A percentile compares a stretch with the other conserved stretches of the same genome.
These are phyloP conservation scores for Stagonosporopsis cucurbitacearum DNA, from an alignment of 2,329 filamentous ascomycete species.

Conservation along the genomic window DNA sequence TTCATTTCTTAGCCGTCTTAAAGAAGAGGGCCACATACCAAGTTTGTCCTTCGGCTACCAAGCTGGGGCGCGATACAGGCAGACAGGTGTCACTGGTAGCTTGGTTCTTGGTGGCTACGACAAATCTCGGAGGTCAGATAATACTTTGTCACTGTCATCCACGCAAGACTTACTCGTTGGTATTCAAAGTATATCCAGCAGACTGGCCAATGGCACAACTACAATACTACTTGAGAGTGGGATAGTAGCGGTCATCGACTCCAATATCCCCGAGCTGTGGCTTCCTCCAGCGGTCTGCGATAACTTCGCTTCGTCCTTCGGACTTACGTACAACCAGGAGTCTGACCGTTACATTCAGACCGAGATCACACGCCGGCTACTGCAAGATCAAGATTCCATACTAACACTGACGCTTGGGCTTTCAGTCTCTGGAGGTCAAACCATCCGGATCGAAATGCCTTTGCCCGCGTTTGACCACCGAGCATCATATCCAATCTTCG, in stretches of 20 bases:
- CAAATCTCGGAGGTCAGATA: neutral
- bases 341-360: neutral
- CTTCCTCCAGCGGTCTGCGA: neutral
- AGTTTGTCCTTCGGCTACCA: conserved; percentile 2
- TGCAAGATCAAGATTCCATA: neutral
- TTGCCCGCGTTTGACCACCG: neutral
- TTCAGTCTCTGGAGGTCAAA: neutral
- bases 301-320: neutral
- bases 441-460: neutral
- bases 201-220: neutral
- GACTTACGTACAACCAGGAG: neutral
- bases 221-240: neutral
- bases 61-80: neutral
- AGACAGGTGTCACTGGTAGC: neutral
- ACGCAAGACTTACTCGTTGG: neutral
- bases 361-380: neutral
- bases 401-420: neutral
- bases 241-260: neutral
- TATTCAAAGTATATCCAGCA: neutral
- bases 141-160: neutral
- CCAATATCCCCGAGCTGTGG: neutral
- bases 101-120: neutral
- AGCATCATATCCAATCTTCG: conserved; percentile 1
- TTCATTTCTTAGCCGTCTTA: neutral
- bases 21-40: neutral